Percentiles rank a stretch among this genome's conserved stretches.
Conservation (phyloP, 2,329 filamentous ascomycete species). For the Xylaria multiplex region DNA sequence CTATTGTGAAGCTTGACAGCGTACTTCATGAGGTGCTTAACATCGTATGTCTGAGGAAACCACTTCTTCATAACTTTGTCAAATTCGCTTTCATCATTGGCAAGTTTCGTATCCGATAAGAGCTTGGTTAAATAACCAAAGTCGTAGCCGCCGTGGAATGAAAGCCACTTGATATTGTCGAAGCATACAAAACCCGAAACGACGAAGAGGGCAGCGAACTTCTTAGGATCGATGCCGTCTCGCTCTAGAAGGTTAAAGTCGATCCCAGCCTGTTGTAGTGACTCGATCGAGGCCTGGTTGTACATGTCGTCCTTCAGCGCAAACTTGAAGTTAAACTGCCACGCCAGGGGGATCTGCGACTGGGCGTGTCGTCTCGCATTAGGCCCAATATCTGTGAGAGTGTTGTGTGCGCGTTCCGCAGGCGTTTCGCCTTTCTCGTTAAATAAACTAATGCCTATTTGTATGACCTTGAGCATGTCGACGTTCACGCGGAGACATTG, state of each 20-base stretch:
- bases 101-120: constrained; percentile 82
- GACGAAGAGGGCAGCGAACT: constrained; percentile 89
- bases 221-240: constrained; percentile 88
- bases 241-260: constrained; percentile 86
- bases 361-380: constrained; percentile 55
- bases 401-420: constrained; percentile 70
- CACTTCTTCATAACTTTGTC: constrained; percentile 88
- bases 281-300: constrained; percentile 92
- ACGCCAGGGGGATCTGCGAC: constrained; percentile 81
- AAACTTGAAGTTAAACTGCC: constrained; percentile 99
- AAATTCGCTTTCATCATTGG: constrained; percentile 90
- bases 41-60: constrained; percentile 93
- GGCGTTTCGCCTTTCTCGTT: constrained; percentile 89
- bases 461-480: constrained; percentile 96
- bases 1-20: constrained; percentile 76
- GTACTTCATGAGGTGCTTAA: constrained; percentile 96
- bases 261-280: constrained; percentile 89
- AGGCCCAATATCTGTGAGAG: constrained; percentile 53
- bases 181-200: constrained; percentile 90
- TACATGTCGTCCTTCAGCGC: constrained; percentile 97
- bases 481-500: constrained; percentile 97
- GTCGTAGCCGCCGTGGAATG: constrained; percentile 97
- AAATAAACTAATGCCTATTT: constrained; percentile 94
- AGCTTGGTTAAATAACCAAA: constrained; percentile 98
- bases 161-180: constrained; percentile 93